Conservation (phyloP, 306 rosid species). For the Senna tora region DNA sequence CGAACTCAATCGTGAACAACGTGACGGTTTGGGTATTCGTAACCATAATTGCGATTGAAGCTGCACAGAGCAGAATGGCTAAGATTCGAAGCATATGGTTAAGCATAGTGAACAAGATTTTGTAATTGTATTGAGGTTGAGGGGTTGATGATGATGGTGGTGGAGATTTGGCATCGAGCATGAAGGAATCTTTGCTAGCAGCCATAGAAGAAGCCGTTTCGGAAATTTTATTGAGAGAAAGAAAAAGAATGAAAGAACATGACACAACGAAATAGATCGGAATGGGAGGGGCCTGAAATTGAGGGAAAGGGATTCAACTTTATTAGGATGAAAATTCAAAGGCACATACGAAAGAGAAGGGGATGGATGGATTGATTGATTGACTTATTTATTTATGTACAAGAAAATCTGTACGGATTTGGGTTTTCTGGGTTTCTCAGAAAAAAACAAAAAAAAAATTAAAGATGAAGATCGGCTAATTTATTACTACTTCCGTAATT, state of each 20-base stretch:
- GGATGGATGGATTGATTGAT: too few species aligned
- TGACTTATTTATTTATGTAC: too few species aligned
- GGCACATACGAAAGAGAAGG: too few species aligned
- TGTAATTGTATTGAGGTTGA: background rate
- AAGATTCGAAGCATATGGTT: constrained; percentile 54
- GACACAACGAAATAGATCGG: background rate
- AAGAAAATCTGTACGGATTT: too few species aligned
- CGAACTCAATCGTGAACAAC: constrained; percentile 38
- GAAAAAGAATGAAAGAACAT: background rate
- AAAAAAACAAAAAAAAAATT: too few species aligned
- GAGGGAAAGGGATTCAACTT: background rate
- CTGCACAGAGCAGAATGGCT: constrained; percentile 46
- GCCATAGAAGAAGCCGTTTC: constrained; percentile 33
- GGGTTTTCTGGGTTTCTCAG: too few species aligned
- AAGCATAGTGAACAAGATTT: constrained; percentile 29
- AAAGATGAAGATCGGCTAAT: too few species aligned
- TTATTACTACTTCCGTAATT: too few species aligned
- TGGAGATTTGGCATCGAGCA: constrained; percentile 37
- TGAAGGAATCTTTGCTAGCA: constrained; percentile 32
- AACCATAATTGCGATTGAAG: constrained; percentile 53
- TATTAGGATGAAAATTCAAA: too few species aligned
- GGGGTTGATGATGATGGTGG: background rate
- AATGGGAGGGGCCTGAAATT: constrained; percentile 1
- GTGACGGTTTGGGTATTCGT: constrained; percentile 58
- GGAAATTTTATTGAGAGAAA: background rate